These are phyloP conservation scores for Punctularia strigosozonata DNA, from an alignment of 768 basidiomycete species.

Conservation along the genomic window DNA sequence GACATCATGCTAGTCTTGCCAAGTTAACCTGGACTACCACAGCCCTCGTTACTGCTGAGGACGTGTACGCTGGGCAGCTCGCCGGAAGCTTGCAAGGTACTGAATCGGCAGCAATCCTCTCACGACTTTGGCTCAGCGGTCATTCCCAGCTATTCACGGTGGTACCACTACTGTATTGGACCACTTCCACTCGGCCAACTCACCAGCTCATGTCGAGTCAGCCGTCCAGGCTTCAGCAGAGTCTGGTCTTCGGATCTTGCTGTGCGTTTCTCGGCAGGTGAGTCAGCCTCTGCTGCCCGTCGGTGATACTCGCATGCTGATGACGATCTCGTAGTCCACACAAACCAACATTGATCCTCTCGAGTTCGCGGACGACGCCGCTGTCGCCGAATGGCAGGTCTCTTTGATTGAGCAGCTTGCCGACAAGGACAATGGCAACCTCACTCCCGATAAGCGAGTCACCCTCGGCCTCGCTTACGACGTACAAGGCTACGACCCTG, in stretches of 20 bases:
- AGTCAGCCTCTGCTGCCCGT: conserved; percentile 12
- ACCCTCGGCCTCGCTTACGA: conserved; percentile 20
- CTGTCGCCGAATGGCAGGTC: conserved; percentile 12
- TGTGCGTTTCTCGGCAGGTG: conserved; percentile 14
- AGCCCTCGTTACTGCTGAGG: conserved; percentile 10
- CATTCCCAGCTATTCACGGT: conserved; percentile 11
- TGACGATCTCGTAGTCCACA: neutral
- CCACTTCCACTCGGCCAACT: conserved; percentile 17
- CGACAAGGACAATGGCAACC: conserved; percentile 9
- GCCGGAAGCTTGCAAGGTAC: conserved; percentile 17
- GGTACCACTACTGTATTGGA: conserved; percentile 21
- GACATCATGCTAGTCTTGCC: no score
- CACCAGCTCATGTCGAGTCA: conserved; percentile 14
- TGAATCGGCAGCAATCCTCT: neutral
- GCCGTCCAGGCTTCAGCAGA: conserved; percentile 13
- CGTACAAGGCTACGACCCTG: conserved; percentile 1
- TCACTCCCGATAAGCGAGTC: conserved; percentile 15
- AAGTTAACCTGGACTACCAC: conserved; percentile 7
- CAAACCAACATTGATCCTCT: neutral
- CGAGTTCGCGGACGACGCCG: conserved; percentile 13
- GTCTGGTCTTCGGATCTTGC: conserved; percentile 17
- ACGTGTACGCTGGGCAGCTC: conserved; percentile 17
- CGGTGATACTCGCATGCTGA: conserved; percentile 2
- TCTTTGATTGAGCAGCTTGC: conserved; percentile 13
- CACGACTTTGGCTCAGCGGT: neutral